phyloP scores from a whole-genome alignment of 352 stramenopile species.

The Aphanomyces euteiches region DNA sequence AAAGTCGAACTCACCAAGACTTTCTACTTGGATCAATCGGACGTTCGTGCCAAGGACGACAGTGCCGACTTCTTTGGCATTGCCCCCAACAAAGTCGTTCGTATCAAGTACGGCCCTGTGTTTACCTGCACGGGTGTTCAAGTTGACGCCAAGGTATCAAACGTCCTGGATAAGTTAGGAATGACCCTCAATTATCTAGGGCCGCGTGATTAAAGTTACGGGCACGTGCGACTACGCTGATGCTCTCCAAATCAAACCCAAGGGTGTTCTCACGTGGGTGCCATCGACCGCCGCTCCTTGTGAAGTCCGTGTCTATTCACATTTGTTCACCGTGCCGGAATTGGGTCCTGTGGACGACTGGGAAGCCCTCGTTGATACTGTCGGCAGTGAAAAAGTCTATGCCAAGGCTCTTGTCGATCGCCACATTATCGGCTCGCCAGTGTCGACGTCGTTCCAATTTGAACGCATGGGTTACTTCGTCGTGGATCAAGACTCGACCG shows the following conservation, averaged over 20 bases:
- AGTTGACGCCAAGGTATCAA: constrained; percentile 50
- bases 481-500: constrained; percentile 91
- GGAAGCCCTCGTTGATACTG: constrained; percentile 80
- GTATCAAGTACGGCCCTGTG: constrained; percentile 94
- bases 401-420: constrained; percentile 85
- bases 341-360: constrained; percentile 65
- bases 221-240: constrained; percentile 66
- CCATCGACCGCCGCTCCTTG: constrained; percentile 65
- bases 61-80: constrained; percentile 93
- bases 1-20: constrained; percentile 56
- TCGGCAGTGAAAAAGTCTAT: constrained; percentile 80
- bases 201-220: constrained; percentile 54
- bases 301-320: constrained; percentile 95
- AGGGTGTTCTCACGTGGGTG: constrained; percentile 97
- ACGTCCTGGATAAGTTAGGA: constrained; percentile 5
- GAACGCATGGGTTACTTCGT: constrained; percentile 98
- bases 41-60: constrained; percentile 55
- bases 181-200: constrained; percentile 44
- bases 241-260: constrained; percentile 77
- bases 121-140: constrained; percentile 90
- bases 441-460: constrained; percentile 90
- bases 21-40: constrained; percentile 62
- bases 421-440: constrained; percentile 48
- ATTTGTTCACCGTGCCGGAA: constrained; percentile 94
- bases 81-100: constrained; percentile 93